Evolutionary conservation across 225 moss, liverwort and hornwort species (phyloP).

Genomic region (Polytrichum commune): DNA sequence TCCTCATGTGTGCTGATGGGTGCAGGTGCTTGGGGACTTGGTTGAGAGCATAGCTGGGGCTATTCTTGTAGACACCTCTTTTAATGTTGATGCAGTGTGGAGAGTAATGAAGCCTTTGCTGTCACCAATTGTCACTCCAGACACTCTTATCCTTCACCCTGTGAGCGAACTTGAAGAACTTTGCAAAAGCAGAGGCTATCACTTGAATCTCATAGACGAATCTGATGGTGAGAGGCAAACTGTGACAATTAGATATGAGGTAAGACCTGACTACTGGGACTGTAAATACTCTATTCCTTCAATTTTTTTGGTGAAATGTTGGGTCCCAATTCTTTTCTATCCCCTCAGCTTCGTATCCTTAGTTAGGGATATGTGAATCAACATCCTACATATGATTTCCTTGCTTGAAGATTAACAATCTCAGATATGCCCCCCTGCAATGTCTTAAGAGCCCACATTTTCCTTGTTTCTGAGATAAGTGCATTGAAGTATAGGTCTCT

Average conservation of each 20-base stretch:
- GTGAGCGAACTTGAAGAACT: constrained; percentile 80
- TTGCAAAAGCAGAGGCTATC: constrained; percentile 57
- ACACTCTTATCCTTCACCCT: constrained; percentile 78
- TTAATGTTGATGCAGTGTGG: constrained; percentile 81
- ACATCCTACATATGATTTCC: too few species aligned
- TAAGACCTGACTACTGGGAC: constrained; percentile 6
- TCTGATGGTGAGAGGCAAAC: constrained; percentile 12
- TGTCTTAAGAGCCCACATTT: too few species aligned
- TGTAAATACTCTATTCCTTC: neutral
- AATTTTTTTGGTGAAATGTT: neutral
- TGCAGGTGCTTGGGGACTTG: constrained; percentile 92
- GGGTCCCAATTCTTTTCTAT: too few species aligned
- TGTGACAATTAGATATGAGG: constrained; percentile 42
- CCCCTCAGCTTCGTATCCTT: too few species aligned
- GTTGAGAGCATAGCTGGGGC: constrained; percentile 97
- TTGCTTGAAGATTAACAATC: too few species aligned
- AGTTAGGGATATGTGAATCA: too few species aligned
- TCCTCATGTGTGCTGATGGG: too few species aligned
- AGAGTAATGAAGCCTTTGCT: constrained; percentile 78
- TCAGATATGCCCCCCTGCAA: too few species aligned
- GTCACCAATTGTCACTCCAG: constrained; percentile 83
- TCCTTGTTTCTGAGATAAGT: too few species aligned
- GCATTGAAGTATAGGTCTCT: neutral
- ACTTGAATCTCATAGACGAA: constrained; percentile 23
- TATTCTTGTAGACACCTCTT: constrained; percentile 79